Evolutionary conservation across 2,329 filamentous ascomycete genomes (phyloP).

Genomic region (Ustulina deusta): DNA sequence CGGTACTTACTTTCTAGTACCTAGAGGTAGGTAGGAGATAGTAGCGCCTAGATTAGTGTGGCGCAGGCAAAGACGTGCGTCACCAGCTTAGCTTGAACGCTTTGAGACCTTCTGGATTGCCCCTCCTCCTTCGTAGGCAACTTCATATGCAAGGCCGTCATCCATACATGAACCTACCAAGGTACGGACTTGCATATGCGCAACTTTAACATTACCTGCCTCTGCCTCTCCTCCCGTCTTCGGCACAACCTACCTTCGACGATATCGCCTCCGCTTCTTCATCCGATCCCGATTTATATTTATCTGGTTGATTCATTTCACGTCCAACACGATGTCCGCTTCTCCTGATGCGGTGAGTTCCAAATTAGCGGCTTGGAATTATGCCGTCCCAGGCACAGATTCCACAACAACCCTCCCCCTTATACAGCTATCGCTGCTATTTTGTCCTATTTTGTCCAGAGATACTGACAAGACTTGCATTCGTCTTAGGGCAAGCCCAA

Average conservation of each 20-base stretch:
- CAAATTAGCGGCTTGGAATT: slow-evolving; percentile 37
- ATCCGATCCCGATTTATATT: slow-evolving; percentile 25
- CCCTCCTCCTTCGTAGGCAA: slow-evolving; percentile 34
- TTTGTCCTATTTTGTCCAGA: background rate
- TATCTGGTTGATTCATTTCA: slow-evolving; percentile 17
- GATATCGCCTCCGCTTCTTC: slow-evolving; percentile 7
- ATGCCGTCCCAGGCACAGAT: slow-evolving; percentile 33
- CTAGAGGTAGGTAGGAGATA: background rate
- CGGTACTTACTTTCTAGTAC: background rate
- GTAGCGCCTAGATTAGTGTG: slow-evolving; percentile 17
- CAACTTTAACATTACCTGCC: slow-evolving; percentile 22
- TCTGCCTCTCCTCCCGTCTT: slow-evolving; percentile 8
- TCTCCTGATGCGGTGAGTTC: slow-evolving; percentile 51
- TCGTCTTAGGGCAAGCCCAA: slow-evolving; percentile 56
- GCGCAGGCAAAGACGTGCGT: slow-evolving; percentile 36
- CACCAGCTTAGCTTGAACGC: slow-evolving; percentile 23
- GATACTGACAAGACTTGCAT: slow-evolving; percentile 35
- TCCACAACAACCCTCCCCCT: slow-evolving; percentile 11
- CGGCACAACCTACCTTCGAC: slow-evolving; percentile 10
- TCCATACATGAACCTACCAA: slow-evolving; percentile 33
- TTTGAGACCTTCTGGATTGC: slow-evolving; percentile 25
- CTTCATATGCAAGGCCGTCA: slow-evolving; percentile 25
- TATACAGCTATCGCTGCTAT: background rate
- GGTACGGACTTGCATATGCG: slow-evolving; percentile 23
- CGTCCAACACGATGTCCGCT: slow-evolving; percentile 48